Evolutionary conservation across 2,329 filamentous ascomycete genomes (phyloP).

Genomic region (Nigrospora osmanthi): DNA sequence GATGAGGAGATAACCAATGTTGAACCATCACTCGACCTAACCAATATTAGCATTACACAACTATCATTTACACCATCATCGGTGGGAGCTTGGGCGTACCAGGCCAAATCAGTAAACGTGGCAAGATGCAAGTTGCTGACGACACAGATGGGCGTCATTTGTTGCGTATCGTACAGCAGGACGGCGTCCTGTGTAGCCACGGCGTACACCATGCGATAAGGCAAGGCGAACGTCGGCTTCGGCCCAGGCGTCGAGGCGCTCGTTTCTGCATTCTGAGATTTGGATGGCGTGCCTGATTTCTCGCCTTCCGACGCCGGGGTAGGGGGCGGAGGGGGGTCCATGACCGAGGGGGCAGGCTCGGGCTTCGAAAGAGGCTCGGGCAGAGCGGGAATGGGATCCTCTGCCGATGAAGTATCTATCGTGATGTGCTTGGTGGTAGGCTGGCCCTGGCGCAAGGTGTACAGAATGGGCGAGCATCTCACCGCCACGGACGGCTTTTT

Average conservation of each 20-base stretch:
- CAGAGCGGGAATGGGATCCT: constrained; percentile 74
- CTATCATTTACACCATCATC: background rate
- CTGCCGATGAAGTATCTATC: constrained; percentile 83
- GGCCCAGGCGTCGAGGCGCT: constrained; percentile 47
- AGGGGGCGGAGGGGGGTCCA: constrained; percentile 74
- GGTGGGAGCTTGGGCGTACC: constrained; percentile 48
- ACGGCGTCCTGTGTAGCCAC: constrained; percentile 96
- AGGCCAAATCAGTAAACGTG: constrained; percentile 92
- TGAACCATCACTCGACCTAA: constrained; percentile 65
- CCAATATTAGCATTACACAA: constrained; percentile 5
- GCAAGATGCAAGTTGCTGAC: constrained; percentile 97
- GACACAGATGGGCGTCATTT: constrained; percentile 85
- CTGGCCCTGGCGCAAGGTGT: constrained; percentile 64
- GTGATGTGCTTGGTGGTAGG: constrained; percentile 80
- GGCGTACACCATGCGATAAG: constrained; percentile 92
- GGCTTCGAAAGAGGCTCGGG: constrained; percentile 73
- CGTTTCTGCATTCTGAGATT: constrained; percentile 33
- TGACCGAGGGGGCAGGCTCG: constrained; percentile 41
- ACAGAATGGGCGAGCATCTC: constrained; percentile 85
- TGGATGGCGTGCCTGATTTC: constrained; percentile 47
- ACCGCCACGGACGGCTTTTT: constrained; percentile 98
- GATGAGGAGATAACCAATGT: constrained; percentile 93
- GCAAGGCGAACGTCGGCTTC: constrained; percentile 70
- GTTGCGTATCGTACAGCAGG: constrained; percentile 92
- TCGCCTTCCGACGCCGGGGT: constrained; percentile 35